Conservation (phyloP, 495 filamentous ascomycete species). For the Niebla homalea region DNA sequence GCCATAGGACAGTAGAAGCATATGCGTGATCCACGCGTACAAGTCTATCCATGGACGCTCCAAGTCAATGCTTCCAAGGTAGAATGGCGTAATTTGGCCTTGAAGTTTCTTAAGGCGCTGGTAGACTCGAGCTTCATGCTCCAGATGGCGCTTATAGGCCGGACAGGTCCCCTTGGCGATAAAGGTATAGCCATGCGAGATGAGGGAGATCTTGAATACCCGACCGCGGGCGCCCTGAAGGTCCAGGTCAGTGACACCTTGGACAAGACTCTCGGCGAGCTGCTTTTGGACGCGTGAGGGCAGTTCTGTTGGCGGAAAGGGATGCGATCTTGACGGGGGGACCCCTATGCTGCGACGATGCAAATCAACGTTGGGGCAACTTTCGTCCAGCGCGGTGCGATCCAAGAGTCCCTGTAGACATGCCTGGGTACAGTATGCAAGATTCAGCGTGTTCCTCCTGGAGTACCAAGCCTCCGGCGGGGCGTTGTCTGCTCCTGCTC, state of each 20-base stretch:
- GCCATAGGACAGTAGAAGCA: slow-evolving; percentile 35
- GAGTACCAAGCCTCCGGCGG: neutral
- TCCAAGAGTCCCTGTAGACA: slow-evolving; percentile 28
- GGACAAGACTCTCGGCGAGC: slow-evolving; percentile 25
- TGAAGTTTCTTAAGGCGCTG: slow-evolving; percentile 22
- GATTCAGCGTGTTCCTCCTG: neutral
- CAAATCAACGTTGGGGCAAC: slow-evolving; percentile 26
- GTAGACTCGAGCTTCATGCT: slow-evolving; percentile 31
- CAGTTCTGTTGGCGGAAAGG: slow-evolving; percentile 5
- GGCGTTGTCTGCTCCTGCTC: neutral
- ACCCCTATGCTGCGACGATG: no score
- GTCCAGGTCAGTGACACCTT: slow-evolving; percentile 23
- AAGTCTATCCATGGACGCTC: slow-evolving; percentile 21
- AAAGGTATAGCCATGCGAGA: slow-evolving; percentile 32
- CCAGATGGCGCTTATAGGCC: slow-evolving; percentile 22
- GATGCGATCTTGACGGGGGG: slow-evolving; percentile 3
- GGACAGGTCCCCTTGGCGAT: slow-evolving; percentile 32
- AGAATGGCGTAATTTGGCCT: slow-evolving; percentile 26
- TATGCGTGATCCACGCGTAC: slow-evolving; percentile 32
- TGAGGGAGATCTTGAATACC: slow-evolving; percentile 4
- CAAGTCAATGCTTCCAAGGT: slow-evolving; percentile 23
- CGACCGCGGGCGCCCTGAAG: slow-evolving; percentile 5
- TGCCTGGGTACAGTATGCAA: slow-evolving; percentile 30
- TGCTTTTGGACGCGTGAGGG: slow-evolving; percentile 7
- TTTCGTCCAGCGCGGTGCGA: slow-evolving; percentile 22